Evolutionary conservation across 345 rosid genomes (phyloP), one percentile per base, ranked within the genome.

Genomic region (Iberis pinnata): DNA sequence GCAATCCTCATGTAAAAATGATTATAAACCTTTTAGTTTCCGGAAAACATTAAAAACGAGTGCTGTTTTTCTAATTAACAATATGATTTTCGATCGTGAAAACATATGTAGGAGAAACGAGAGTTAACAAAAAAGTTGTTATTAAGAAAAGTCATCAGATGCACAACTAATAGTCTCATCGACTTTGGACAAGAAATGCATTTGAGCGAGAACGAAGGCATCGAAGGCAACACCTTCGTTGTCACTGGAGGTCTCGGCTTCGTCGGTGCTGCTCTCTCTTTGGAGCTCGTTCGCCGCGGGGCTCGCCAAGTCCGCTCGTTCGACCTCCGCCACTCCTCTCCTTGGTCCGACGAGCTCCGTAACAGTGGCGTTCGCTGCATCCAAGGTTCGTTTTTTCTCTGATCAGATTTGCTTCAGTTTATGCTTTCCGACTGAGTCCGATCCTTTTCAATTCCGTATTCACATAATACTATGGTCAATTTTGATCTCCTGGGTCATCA

Each of bases 141-240:
- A n/a, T n/a, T n/a, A n/a, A n/a, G n/a, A n/a, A n/a, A n/a, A n/a
- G n/a, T n/a, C n/a, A n/a, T n/a, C n/a, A n/a, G n/a, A n/a, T n/a
- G n/a, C n/a, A n/a, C n/a, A n/a, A n/a, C n/a, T n/a, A n/a, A n/a
- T n/a, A n/a, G n/a, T n/a, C n/a, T n/a, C n/a, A n/a, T n/a, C n/a
- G 40, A 29, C 32, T 51, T 45, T 41, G 25, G 25, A 12, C 15
- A 38, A 3, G 40, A 48, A 5, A 82, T 86, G 95, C 94, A 82
- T 73, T 59, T 89, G 68, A 86, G 88, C 74, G 97, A 89, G 67
- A 89, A 86, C 56, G 95, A 89, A 68, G 97, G 97, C 8, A 76
- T 89, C 37, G 90, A 89, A 63, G 86, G 73, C 51, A 75, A 75
- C 43, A 72, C 76, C 73, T 84, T 86, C 52, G 81, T 79, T 10